A percentile compares a stretch with the other conserved stretches of the same genome.
These are phyloP conservation scores for Anisogramma anomala DNA, from an alignment of 2,329 filamentous ascomycete genomes.

Conservation along the genomic window DNA sequence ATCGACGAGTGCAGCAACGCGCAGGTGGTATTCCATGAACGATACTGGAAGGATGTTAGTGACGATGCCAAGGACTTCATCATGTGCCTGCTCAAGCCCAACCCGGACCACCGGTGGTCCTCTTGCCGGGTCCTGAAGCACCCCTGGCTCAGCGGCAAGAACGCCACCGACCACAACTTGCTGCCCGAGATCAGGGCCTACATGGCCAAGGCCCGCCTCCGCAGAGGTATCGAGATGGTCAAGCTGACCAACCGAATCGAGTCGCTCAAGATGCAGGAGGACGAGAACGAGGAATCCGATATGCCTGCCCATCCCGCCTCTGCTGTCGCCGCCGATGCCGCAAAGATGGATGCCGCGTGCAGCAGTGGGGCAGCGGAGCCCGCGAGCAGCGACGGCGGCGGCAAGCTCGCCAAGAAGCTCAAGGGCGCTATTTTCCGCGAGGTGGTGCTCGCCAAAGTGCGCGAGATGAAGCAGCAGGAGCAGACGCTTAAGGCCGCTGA, in stretches of 20 bases:
- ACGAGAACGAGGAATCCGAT: conserved; percentile 64
- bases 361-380: conserved; percentile 16
- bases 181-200: conserved; percentile 93
- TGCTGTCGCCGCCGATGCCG: conserved; percentile 40
- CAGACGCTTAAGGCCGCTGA: conserved; percentile 58
- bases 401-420: conserved; percentile 36
- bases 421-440: conserved; percentile 78
- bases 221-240: conserved; percentile 88
- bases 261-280: conserved; percentile 83
- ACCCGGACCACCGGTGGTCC: conserved; percentile 63
- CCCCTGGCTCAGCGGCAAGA: conserved; percentile 82
- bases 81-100: conserved; percentile 62
- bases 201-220: conserved; percentile 81
- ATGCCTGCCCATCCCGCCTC: conserved; percentile 53
- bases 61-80: conserved; percentile 95
- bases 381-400: conserved; percentile 23
- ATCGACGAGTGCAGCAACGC: conserved; percentile 86
- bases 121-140: conserved; percentile 72
- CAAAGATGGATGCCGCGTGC: background rate
- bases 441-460: conserved; percentile 85
- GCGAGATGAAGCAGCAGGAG: conserved; percentile 81
- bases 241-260: conserved; percentile 95
- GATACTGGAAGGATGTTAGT: conserved; percentile 97
- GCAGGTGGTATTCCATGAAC: conserved; percentile 85
- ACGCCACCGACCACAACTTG: conserved; percentile 90